Percentiles rank a stretch among this genome's conserved stretches.
These are phyloP conservation scores for Lachnellula suecica DNA, from an alignment of 2,329 filamentous ascomycete genomes.

Conservation along the genomic window DNA sequence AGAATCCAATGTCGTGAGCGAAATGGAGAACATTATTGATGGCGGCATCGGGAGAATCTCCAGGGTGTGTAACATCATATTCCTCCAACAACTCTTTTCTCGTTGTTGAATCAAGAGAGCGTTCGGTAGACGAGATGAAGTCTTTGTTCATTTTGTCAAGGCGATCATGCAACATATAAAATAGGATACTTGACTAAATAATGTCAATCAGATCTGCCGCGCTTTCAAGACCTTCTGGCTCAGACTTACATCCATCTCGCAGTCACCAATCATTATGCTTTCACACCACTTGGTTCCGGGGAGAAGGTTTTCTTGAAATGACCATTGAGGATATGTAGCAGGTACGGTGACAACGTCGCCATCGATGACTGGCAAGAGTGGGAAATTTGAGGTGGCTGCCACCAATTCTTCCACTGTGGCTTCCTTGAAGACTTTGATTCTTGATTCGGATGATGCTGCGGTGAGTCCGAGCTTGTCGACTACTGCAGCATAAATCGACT, in stretches of 20 bases:
- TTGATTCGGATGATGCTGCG: conserved; percentile 36
- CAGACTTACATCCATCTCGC: conserved; percentile 43
- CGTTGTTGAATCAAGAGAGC: conserved; percentile 23
- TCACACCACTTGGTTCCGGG: conserved; percentile 45
- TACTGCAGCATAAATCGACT: conserved; percentile 41
- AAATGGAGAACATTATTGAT: conserved; percentile 44
- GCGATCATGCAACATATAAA: conserved; percentile 12
- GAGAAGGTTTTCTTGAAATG: conserved; percentile 22
- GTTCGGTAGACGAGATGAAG: conserved; percentile 34
- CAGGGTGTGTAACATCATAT: conserved; percentile 2
- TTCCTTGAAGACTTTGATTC: conserved; percentile 41
- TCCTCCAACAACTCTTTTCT: too few species aligned
- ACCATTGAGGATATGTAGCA: conserved; percentile 18
- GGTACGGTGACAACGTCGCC: conserved; percentile 38
- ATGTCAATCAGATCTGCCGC: not conserved
- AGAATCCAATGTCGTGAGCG: conserved; percentile 45
- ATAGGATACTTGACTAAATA: conserved; percentile 6
- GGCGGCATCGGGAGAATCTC: conserved; percentile 33
- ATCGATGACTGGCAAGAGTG: conserved; percentile 40
- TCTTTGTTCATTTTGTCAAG: conserved; percentile 32
- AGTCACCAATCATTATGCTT: conserved; percentile 47
- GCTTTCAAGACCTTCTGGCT: conserved; percentile 14
- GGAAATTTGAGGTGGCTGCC: conserved; percentile 37
- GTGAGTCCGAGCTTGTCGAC: conserved; percentile 40
- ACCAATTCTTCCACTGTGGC: conserved; percentile 41